A percentile compares a stretch with the other conserved stretches of the same genome.
These are phyloP conservation scores for Didymella exigua DNA, from an alignment of 2,329 filamentous ascomycete species.

Conservation along the genomic window DNA sequence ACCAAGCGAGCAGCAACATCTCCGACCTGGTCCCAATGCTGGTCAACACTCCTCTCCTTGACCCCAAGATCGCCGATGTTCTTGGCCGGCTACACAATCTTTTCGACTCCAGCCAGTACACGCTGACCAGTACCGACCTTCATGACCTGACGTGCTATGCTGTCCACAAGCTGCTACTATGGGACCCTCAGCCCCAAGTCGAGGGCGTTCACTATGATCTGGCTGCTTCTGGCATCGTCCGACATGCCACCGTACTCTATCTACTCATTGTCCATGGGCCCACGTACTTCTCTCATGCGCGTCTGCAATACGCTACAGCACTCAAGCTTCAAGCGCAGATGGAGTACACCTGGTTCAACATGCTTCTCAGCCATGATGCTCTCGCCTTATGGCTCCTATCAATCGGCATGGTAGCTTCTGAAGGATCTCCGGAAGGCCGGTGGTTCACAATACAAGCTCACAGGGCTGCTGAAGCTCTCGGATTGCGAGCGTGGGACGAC, in stretches of 20 bases:
- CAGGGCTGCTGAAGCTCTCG: background rate
- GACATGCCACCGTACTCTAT: slow-evolving; percentile 56
- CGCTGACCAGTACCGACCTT: slow-evolving; percentile 51
- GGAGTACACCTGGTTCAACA: slow-evolving; percentile 4
- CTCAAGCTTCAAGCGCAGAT: slow-evolving; percentile 20
- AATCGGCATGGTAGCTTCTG: slow-evolving; percentile 22
- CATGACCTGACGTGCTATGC: slow-evolving; percentile 64
- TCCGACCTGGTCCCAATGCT: slow-evolving; percentile 18
- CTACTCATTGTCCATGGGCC: slow-evolving; percentile 62
- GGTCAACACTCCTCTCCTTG: slow-evolving; percentile 34
- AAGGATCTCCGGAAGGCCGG: slow-evolving; percentile 11
- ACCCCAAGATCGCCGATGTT: slow-evolving; percentile 46
- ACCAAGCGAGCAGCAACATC: slow-evolving; percentile 33
- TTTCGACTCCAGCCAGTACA: slow-evolving; percentile 43
- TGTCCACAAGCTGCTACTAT: slow-evolving; percentile 56
- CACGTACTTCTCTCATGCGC: slow-evolving; percentile 61
- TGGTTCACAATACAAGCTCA: slow-evolving; percentile 21
- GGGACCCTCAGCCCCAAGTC: slow-evolving; percentile 16
- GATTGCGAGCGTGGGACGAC: slow-evolving; percentile 12
- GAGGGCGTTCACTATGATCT: slow-evolving; percentile 22
- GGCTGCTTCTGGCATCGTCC: slow-evolving; percentile 42
- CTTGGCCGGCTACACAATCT: slow-evolving; percentile 54
- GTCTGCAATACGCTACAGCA: slow-evolving; percentile 22
- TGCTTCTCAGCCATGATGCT: slow-evolving; percentile 3
- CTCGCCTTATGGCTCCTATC: slow-evolving; percentile 25